Conservation (phyloP, 2,329 filamentous ascomycete genomes). For the Cercospora sp. region DNA sequence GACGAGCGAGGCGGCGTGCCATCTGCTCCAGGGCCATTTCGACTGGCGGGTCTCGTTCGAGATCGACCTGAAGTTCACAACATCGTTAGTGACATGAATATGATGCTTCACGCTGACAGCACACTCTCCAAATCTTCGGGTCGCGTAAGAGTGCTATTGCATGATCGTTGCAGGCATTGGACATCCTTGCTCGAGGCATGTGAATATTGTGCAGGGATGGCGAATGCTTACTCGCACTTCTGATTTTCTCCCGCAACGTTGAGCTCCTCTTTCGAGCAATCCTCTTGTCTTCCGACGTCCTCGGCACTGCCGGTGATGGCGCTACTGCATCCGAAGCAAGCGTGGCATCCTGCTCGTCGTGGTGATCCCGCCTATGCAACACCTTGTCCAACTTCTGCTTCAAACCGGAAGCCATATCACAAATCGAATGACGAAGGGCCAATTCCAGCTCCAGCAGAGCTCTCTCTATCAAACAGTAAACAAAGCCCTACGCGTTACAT, state of each 20-base stretch:
- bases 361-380: conserved; percentile 14
- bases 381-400: conserved; percentile 23
- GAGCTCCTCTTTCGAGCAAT: conserved; percentile 8
- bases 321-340: background rate
- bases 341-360: conserved; percentile 1
- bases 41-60: background rate
- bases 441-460: background rate
- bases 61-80: conserved; percentile 5
- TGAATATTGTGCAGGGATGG: background rate
- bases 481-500: conserved; percentile 2
- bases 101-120: background rate
- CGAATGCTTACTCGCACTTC: conserved; percentile 12
- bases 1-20: background rate
- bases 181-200: background rate
- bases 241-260: conserved; percentile 1
- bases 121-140: background rate
- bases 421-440: background rate
- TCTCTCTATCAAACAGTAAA: conserved; percentile 5
- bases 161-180: background rate
- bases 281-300: conserved; percentile 16
- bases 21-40: background rate
- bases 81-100: conserved; percentile 7
- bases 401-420: conserved; percentile 13
- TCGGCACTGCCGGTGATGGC: background rate
- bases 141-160: background rate